These are phyloP conservation scores for Sugiyamaella marilandica DNA, from an alignment of 805 yeast genomes.

Conservation along the genomic window DNA sequence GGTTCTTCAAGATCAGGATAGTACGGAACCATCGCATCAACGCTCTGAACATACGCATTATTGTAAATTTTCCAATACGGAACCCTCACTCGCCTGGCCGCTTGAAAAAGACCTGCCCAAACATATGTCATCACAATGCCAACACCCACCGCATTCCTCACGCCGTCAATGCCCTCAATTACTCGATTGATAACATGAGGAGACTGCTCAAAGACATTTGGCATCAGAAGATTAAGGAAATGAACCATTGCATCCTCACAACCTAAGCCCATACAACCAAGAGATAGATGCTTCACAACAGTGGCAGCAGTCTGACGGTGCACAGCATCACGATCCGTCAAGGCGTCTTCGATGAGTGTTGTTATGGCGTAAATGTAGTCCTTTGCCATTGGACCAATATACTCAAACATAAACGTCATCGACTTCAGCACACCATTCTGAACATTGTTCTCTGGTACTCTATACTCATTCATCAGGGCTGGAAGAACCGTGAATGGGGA, in stretches of 20 bases:
- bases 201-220: conserved; percentile 89
- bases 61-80: conserved; percentile 87
- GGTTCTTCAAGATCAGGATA: conserved; percentile 49
- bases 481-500: conserved; percentile 92
- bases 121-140: conserved; percentile 71
- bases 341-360: conserved; percentile 81
- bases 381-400: conserved; percentile 71
- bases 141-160: conserved; percentile 67
- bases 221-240: conserved; percentile 72
- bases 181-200: conserved; percentile 90
- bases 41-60: conserved; percentile 62
- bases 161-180: conserved; percentile 70
- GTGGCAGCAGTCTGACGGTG: conserved; percentile 95
- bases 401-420: conserved; percentile 85
- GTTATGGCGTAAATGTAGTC: conserved; percentile 79
- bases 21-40: conserved; percentile 75
- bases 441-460: conserved; percentile 86
- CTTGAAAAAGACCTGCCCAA: conserved; percentile 89
- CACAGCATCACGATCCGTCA: conserved; percentile 84
- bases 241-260: conserved; percentile 81
- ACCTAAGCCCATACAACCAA: conserved; percentile 71
- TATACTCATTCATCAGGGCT: conserved; percentile 90
- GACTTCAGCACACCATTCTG: conserved; percentile 95
- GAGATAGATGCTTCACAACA: conserved; percentile 74
- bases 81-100: conserved; percentile 78